Conservation (phyloP, 805 yeast species). For the Ogataea ramenticola region DNA sequence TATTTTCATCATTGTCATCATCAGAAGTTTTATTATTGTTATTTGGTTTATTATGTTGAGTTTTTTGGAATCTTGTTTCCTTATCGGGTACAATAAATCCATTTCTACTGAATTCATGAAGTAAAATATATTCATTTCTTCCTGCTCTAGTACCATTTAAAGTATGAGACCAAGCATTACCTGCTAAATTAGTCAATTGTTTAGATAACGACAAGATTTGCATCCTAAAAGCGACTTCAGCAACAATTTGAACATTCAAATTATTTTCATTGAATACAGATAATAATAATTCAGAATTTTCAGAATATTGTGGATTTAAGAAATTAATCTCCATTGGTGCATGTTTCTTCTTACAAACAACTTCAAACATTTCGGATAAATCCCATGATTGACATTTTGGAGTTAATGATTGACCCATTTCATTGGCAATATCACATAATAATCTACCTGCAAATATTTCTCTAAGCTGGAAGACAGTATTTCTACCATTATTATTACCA, state of each 20-base stretch:
- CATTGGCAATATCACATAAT: conserved; percentile 88
- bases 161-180: conserved; percentile 96
- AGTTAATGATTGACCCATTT: conserved; percentile 89
- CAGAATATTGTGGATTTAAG: conserved; percentile 55
- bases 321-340: conserved; percentile 66
- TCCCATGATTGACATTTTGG: conserved; percentile 94
- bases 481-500: conserved; percentile 45
- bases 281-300: conserved; percentile 58
- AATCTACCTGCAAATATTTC: conserved; percentile 81
- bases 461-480: conserved; percentile 41
- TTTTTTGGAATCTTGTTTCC: conserved; percentile 37
- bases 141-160: conserved; percentile 94
- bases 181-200: conserved; percentile 88
- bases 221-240: conserved; percentile 70
- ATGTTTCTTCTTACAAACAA: conserved; percentile 61
- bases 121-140: conserved; percentile 84
- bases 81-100: conserved; percentile 87
- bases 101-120: conserved; percentile 82
- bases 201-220: conserved; percentile 86
- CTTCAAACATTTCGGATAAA: conserved; percentile 80
- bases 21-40: conserved; percentile 9
- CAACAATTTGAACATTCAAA: conserved; percentile 58
- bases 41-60: conserved; percentile 12
- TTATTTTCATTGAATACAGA: conserved; percentile 68
- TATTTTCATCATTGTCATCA: conserved; percentile 28